A percentile compares a stretch with the other conserved stretches of the same genome.
Conservation (phyloP, 345 rosid species). For the Eucalyptus sp. region DNA sequence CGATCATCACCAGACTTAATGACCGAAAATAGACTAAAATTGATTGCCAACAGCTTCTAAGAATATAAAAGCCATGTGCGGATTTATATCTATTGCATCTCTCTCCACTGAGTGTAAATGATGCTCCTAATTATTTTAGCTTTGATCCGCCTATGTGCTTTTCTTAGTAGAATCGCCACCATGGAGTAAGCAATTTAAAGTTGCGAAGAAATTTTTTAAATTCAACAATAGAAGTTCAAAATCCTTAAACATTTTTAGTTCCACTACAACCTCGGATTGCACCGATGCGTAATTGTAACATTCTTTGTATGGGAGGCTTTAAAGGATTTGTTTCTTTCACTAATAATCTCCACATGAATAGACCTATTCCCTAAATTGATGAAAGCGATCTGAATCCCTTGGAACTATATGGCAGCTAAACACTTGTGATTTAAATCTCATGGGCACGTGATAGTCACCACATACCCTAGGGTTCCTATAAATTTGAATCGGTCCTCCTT, state of each 20-base stretch:
- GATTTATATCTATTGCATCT: background rate
- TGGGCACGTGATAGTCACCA: conserved; percentile 81
- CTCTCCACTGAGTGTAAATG: background rate
- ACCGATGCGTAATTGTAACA: background rate
- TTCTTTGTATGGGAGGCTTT: background rate
- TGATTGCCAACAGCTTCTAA: background rate
- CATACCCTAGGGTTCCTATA: conserved; percentile 87
- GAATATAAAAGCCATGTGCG: background rate
- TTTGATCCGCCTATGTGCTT: background rate
- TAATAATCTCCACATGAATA: conserved; percentile 94
- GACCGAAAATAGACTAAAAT: background rate
- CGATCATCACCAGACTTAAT: background rate
- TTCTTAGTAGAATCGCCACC: background rate
- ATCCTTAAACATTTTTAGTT: background rate
- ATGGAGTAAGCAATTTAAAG: background rate
- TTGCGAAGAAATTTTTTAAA: background rate
- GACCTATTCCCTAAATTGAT: conserved; percentile 66
- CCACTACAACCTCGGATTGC: background rate
- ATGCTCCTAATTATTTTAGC: background rate
- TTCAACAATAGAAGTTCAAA: background rate
- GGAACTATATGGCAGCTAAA: conserved; percentile 50
- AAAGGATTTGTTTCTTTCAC: conserved; percentile 13
- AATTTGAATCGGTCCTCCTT: conserved; percentile 55
- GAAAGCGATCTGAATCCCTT: conserved; percentile 89
- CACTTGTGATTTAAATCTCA: conserved; percentile 57